Conservation (phyloP, 2,329 filamentous ascomycete species). For the Colletotrichum liaoningense region DNA sequence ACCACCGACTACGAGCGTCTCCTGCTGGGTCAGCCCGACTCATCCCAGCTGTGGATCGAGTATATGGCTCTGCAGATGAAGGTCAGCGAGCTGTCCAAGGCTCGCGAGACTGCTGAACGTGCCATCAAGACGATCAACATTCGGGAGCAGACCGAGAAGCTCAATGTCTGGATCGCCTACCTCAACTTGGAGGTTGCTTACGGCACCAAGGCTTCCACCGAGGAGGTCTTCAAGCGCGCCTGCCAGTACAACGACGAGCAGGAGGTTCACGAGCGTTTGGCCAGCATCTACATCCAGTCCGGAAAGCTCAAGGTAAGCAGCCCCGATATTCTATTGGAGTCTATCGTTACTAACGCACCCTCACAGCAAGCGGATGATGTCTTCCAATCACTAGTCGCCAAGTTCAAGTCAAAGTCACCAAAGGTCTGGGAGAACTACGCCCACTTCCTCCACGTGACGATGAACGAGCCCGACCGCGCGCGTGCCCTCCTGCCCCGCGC, state of each 20-base stretch:
- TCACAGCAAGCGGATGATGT: conserved; percentile 85
- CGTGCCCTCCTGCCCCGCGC: conserved; percentile 85
- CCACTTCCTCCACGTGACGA: conserved; percentile 85
- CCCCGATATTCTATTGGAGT: background rate
- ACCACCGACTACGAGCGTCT: conserved; percentile 94
- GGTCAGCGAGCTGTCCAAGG: conserved; percentile 87
- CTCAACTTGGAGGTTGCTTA: conserved; percentile 95
- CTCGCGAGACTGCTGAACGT: conserved; percentile 89
- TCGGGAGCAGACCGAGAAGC: conserved; percentile 89
- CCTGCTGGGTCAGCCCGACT: conserved; percentile 90
- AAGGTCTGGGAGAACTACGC: conserved; percentile 95
- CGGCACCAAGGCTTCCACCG: conserved; percentile 83
- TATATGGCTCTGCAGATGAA: conserved; percentile 99
- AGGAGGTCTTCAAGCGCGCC: conserved; percentile 89
- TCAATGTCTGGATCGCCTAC: conserved; percentile 94
- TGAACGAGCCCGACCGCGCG: conserved; percentile 76
- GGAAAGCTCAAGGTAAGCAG: conserved; percentile 81
- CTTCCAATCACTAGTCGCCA: conserved; percentile 89
- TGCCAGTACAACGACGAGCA: conserved; percentile 94
- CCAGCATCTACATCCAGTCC: conserved; percentile 95
- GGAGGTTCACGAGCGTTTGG: conserved; percentile 88
- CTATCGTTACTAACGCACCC: conserved; percentile 12
- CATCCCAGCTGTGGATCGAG: conserved; percentile 91
- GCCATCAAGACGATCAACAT: conserved; percentile 93
- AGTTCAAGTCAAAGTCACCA: conserved; percentile 83